These are phyloP conservation scores for Oryza glumipatula DNA, from an alignment of 176 grass and related monocot genomes.

Conservation along the genomic window DNA sequence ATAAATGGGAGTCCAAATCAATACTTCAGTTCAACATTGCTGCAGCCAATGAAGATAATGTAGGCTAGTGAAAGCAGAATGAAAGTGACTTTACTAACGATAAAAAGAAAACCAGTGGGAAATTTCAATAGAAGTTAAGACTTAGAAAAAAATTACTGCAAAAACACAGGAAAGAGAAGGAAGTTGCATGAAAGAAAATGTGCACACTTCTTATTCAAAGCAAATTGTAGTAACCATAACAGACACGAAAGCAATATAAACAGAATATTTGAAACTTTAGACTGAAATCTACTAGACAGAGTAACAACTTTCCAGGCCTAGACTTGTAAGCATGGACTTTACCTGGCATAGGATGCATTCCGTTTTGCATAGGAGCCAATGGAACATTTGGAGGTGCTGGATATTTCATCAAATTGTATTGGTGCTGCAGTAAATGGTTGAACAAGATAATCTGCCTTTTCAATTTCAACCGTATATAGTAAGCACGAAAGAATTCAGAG, in stretches of 20 bases:
- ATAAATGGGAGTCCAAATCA: background rate
- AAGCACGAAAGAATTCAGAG: slow-evolving; percentile 90
- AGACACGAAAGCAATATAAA: background rate
- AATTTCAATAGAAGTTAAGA: background rate
- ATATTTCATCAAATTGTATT: slow-evolving; percentile 95
- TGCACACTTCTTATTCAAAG: slow-evolving; percentile 18
- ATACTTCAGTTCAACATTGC: background rate
- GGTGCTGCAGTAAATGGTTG: slow-evolving; percentile 91
- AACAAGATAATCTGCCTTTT: slow-evolving; percentile 95
- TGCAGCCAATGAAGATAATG: slow-evolving; percentile 19
- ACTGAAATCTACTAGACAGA: slow-evolving; percentile 13
- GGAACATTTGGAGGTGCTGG: slow-evolving; percentile 70
- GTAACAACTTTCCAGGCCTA: background rate
- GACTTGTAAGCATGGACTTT: slow-evolving; percentile 38
- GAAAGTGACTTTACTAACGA: slow-evolving; percentile 20
- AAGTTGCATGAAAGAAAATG: slow-evolving; percentile 14
- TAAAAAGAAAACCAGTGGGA: background rate
- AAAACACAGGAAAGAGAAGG: slow-evolving; percentile 22
- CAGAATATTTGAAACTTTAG: background rate
- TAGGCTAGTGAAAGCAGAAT: slow-evolving; percentile 8
- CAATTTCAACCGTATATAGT: slow-evolving; percentile 96
- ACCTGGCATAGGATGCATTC: slow-evolving; percentile 90
- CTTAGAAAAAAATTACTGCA: background rate
- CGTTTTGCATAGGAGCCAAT: slow-evolving; percentile 79
- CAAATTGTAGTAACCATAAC: slow-evolving; percentile 25